Base-by-base conservation (phyloP, 345 rosid species). In the Pseudoturritis turrita region DNA sequence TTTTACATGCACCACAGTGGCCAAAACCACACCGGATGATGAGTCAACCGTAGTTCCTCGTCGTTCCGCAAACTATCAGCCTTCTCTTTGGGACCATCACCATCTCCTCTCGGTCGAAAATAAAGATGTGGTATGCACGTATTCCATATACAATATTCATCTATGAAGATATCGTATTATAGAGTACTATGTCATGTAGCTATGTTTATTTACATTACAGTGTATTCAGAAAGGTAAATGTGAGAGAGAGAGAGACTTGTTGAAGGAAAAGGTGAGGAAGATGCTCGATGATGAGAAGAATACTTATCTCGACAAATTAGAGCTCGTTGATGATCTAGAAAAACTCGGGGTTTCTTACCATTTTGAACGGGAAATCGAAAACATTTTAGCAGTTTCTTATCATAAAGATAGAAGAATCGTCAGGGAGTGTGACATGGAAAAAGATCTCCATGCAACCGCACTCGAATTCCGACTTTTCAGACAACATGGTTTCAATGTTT, bases 321-420 rank as follows among this genome's bases (percentile, higher is more conserved):
- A 65, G 35, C 31, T 74, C 29, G 65, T 74, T 46, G 77, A 74
- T 3, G 66, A 74, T 55, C 21, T 74, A 56, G 60, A 59, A 1
- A 56, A 55, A 66, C 73, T 74, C 6, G 90, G 90, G 2, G 25
- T 86, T 15, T 55, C 76, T 10, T 83, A 86, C 36, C 88, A 80
- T 78, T 88, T 88, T 21, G 70, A 81, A 33, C 10, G 6, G 1
- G 84, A 86, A 73, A 74, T 68, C 36, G n/a, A 29, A 2, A 22
- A 5, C 10, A 15, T 68, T 78, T 37, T 82, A 78, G 9, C 67
- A 39, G 21, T 18, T 46, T 21, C 14, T 82, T 23, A 56, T 54
- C 17, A 51, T 10, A 35, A 44, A 26, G 25, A 44, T 39, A 19
- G 35, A 26, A 10, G 29, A 35, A 33, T 10, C 28, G 3, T 54